Base-by-base conservation (phyloP, 768 basidiomycete species). In the Plicaturopsis crispa region DNA sequence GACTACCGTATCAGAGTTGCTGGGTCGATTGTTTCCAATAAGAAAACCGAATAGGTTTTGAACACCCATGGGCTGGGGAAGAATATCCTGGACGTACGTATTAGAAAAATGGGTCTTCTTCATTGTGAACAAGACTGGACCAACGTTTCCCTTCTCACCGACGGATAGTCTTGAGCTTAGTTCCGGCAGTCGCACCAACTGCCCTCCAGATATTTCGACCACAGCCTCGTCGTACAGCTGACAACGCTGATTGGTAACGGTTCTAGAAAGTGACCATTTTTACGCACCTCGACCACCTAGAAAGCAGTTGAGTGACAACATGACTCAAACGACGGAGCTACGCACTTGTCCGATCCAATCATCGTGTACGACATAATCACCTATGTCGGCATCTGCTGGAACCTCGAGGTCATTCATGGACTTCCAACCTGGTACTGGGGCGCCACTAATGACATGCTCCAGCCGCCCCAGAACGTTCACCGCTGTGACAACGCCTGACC, bases 341-440 rank as follows among this genome's bases (percentile, higher is more conserved):
- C 74, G 54, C 55, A 86, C 87, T 70, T 90, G 87, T 37, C 91
- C 91, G 50, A 94, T 66, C 91, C 92, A 96, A 55, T 89, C 77
- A 47, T 84, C 75, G 50, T 78, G 77, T 13, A 80, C 65, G 34
- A 93, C 86, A 63, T 81, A 87, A 57, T 92, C 88, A 5, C 84
- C 82, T 26, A 84, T 69, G 42, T 84, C 84, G 18, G 84, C 70
- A 20, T 78, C 73, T 22, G 67, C 60, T 18, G 71, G 67, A 17
- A 67, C 66, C 47, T 73, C 69, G 18, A 91, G 54, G 35, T 84
- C 77, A 26, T 70, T 63, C 40, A 67, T 48, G 7, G 69, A 65
- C 46, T 72, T 71, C 86, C 84, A 91, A 6, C 70, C 78, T 4
- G 72, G 62, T 20, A 89, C 49, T 20, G 61, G 54, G 41, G 73